A percentile compares a stretch with the other conserved stretches of the same genome.
Conservation (phyloP, 2,329 filamentous ascomycete species). For the Colletotrichum somersetense region DNA sequence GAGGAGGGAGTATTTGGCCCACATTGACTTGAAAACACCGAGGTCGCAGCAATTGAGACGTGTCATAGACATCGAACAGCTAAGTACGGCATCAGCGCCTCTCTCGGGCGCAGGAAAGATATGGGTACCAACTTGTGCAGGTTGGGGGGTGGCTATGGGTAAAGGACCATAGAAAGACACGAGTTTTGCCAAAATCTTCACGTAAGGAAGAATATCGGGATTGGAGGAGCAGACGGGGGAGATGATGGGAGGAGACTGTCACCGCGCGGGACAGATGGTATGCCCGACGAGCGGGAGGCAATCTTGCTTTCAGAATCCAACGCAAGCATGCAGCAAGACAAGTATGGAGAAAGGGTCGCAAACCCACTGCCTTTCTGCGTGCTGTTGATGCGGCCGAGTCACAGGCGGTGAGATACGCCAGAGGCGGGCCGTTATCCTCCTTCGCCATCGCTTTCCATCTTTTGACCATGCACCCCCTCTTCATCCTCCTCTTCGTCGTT, state of each 20-base stretch:
- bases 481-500: neutral
- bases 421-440: conserved; percentile 49
- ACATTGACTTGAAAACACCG: conserved; percentile 5
- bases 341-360: conserved; percentile 52
- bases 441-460: conserved; percentile 38
- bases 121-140: neutral
- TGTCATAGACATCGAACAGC: neutral
- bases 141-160: neutral
- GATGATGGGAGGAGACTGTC: conserved; percentile 5
- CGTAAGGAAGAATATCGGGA: conserved; percentile 36
- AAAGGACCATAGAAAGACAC: neutral
- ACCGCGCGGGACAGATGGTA: neutral
- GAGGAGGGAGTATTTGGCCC: neutral
- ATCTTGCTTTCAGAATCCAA: too few relatives aligned
- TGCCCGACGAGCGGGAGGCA: neutral
- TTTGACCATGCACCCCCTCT: neutral
- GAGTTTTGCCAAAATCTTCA: conserved; percentile 31
- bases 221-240: conserved; percentile 22
- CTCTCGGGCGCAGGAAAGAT: neutral
- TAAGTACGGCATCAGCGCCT: conserved; percentile 4
- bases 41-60: neutral
- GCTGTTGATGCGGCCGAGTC: conserved; percentile 50
- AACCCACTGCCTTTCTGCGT: conserved; percentile 49
- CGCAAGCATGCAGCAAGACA: neutral
- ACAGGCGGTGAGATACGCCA: conserved; percentile 49